Conservation (phyloP, 108 stramenopile species). For the Discostella stelligeroides region DNA sequence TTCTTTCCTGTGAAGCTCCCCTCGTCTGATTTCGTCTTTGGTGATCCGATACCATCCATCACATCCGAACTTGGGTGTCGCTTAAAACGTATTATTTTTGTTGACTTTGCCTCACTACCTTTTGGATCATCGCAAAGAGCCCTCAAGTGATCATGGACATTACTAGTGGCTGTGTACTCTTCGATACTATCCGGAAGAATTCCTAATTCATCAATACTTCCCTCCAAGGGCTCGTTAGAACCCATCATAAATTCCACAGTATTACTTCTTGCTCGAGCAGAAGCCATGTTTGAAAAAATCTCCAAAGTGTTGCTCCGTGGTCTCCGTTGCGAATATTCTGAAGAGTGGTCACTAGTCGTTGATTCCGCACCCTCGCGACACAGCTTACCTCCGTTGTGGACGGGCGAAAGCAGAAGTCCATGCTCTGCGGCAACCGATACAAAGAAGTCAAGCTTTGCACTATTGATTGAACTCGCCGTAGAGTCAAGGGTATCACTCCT, state of each 20-base stretch:
- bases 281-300: conserved; percentile 45
- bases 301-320: conserved; percentile 50
- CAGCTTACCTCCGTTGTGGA: conserved; percentile 1
- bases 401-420: conserved; percentile 23
- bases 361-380: conserved; percentile 28
- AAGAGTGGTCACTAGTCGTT: conserved; percentile 9
- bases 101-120: conserved; percentile 22
- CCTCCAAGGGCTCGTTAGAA: conserved; percentile 18
- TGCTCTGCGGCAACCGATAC: conserved; percentile 45
- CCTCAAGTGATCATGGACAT: conserved; percentile 45
- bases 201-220: conserved; percentile 31
- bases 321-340: conserved; percentile 21
- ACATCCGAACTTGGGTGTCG: conserved; percentile 18
- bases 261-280: conserved; percentile 31
- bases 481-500: conserved; percentile 48
- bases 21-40: conserved; percentile 28
- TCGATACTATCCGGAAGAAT: conserved; percentile 18
- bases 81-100: conserved; percentile 28
- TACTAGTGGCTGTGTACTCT: conserved; percentile 7
- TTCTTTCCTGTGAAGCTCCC: conserved; percentile 19
- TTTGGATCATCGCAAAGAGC: conserved; percentile 41
- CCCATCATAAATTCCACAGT: conserved; percentile 44
- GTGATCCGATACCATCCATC: conserved; percentile 13
- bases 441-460: conserved; percentile 48
- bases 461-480: conserved; percentile 45